These are phyloP conservation scores for Amylocystis lapponica DNA, from an alignment of 768 basidiomycete genomes.

Conservation along the genomic window DNA sequence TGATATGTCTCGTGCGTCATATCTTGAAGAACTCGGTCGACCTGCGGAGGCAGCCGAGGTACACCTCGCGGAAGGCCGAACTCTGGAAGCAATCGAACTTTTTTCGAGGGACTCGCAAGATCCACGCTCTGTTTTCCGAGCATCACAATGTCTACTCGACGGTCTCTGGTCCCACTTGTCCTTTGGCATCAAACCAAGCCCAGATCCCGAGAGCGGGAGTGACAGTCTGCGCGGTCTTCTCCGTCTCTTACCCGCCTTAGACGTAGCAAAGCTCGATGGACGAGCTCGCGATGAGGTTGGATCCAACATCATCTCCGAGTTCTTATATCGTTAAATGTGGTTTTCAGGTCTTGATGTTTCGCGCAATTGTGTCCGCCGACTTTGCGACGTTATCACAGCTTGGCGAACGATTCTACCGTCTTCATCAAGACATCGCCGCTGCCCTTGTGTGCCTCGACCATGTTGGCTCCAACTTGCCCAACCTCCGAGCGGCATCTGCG, in stretches of 20 bases:
- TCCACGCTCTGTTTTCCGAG: slow-evolving; percentile 26
- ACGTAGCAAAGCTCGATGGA: not conserved
- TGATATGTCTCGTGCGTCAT: slow-evolving; percentile 38
- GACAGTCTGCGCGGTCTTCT: slow-evolving; percentile 2
- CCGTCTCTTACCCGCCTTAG: not conserved
- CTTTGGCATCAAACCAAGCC: slow-evolving; percentile 26
- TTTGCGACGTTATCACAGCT: slow-evolving; percentile 25
- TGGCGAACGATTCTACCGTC: slow-evolving; percentile 24
- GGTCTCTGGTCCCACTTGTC: slow-evolving; percentile 42
- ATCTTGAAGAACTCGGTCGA: slow-evolving; percentile 39
- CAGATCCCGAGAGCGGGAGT: not conserved
- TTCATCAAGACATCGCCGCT: slow-evolving; percentile 22
- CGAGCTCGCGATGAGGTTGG: slow-evolving; percentile 8
- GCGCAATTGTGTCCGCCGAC: slow-evolving; percentile 24
- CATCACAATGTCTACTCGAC: slow-evolving; percentile 34
- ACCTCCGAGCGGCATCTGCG: not conserved
- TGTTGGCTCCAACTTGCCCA: not conserved
- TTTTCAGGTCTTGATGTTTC: slow-evolving; percentile 30
- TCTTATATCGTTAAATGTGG: no score
- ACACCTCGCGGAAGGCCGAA: slow-evolving; percentile 42
- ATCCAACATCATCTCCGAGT: no score
- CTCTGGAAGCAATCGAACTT: slow-evolving; percentile 40
- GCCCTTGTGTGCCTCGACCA: slow-evolving; percentile 15
- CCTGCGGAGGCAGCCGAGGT: slow-evolving; percentile 47
- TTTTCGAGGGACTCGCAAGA: slow-evolving; percentile 32